phyloP scores from a whole-genome alignment of 331 rosid species.

The Telfairia occidentalis region DNA sequence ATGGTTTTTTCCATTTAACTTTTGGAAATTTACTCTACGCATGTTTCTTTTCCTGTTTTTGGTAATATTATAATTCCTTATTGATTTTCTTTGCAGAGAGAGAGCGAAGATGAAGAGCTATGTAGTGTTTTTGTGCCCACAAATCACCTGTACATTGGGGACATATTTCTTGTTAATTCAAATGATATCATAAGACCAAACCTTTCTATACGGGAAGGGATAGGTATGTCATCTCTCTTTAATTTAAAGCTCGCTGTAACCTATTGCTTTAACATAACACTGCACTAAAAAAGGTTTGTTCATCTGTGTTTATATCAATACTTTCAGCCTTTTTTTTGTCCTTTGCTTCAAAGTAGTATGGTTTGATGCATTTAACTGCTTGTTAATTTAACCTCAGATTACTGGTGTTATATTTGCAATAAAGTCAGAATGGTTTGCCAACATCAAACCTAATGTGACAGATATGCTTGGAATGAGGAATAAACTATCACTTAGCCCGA shows the following conservation, averaged over 20 bases:
- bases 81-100: conserved; percentile 38
- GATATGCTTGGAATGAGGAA: background rate
- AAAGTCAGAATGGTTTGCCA: background rate
- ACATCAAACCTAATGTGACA: background rate
- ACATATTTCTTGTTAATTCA: conserved; percentile 60
- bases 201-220: conserved; percentile 87
- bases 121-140: conserved; percentile 92
- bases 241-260: background rate
- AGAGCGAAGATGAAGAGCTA: conserved; percentile 75
- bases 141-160: conserved; percentile 85
- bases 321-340: background rate
- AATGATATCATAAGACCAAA: conserved; percentile 78
- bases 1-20: background rate
- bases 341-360: background rate
- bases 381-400: background rate
- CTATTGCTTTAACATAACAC: background rate
- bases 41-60: background rate
- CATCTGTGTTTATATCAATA: background rate
- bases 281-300: background rate
- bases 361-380: background rate
- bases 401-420: background rate
- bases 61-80: background rate
- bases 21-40: background rate
- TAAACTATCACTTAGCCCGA: background rate
- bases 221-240: conserved; percentile 35